phyloP scores from a whole-genome alignment of 352 stramenopile genomes.

The Globisporangium middletonii region DNA sequence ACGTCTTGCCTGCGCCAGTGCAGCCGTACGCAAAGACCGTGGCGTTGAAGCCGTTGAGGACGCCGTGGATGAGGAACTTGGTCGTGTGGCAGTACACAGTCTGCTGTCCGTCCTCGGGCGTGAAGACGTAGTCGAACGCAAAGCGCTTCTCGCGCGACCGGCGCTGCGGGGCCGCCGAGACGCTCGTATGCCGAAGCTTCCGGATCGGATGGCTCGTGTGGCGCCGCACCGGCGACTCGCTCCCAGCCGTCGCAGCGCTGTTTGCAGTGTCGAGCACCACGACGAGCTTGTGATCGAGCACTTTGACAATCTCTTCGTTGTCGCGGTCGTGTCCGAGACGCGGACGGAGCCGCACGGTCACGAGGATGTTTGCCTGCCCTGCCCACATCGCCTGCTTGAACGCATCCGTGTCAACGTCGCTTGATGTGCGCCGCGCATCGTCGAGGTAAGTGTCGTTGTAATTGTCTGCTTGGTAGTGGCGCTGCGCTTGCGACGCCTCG shows the following conservation, averaged over 20 bases:
- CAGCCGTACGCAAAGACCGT: constrained; percentile 91
- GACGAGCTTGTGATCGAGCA: constrained; percentile 80
- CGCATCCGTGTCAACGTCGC: constrained; percentile 45
- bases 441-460: neutral
- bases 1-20: constrained; percentile 88
- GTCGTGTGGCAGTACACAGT: constrained; percentile 85
- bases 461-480: neutral
- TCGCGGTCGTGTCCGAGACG: constrained; percentile 69
- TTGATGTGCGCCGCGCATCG: neutral
- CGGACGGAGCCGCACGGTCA: constrained; percentile 84
- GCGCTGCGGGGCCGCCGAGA: constrained; percentile 9
- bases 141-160: constrained; percentile 77
- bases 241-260: neutral
- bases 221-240: constrained; percentile 11
- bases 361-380: constrained; percentile 84
- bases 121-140: constrained; percentile 88
- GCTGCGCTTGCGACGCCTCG: neutral
- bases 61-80: constrained; percentile 83
- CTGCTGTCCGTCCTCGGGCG: constrained; percentile 55
- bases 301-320: constrained; percentile 72
- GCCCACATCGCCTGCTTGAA: constrained; percentile 84
- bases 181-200: constrained; percentile 30
- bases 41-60: constrained; percentile 87
- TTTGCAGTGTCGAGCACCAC: constrained; percentile 59
- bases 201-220: constrained; percentile 22